Evolutionary conservation across 176 grass and related monocot genomes (phyloP).

Genomic region (Oryza punctata): DNA sequence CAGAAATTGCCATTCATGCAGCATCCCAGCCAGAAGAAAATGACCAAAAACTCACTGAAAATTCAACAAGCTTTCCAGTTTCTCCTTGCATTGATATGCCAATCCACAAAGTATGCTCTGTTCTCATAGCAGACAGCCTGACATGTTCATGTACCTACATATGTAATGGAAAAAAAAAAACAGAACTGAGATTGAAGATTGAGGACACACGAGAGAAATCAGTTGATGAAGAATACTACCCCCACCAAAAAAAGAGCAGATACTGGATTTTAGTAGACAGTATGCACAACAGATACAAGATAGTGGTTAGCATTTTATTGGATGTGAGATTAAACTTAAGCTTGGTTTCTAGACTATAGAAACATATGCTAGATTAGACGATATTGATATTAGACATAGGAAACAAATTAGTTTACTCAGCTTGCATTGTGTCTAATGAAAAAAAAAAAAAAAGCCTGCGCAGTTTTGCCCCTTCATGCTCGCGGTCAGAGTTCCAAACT

Average conservation of each 20-base stretch:
- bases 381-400: not conserved
- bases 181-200: not conserved
- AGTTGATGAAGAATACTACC: not conserved
- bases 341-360: not conserved
- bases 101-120: not conserved
- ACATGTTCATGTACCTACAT: not conserved
- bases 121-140: not conserved
- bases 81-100: not conserved
- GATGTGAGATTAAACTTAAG: not conserved
- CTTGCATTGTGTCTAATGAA: not conserved
- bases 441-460: not conserved
- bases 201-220: not conserved
- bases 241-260: not conserved
- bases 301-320: not conserved
- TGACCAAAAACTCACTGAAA: not conserved
- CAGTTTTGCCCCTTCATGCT: not conserved
- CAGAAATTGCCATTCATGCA: not conserved
- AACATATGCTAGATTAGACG: not conserved
- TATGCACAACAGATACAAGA: not conserved
- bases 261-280: not conserved
- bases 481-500: no score
- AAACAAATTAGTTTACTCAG: not conserved
- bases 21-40: not conserved
- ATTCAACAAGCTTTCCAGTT: conserved; percentile 1
- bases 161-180: not conserved